phyloP scores from a whole-genome alignment of 2,329 filamentous ascomycete genomes.

The Ophiocordyceps robertsii region DNA sequence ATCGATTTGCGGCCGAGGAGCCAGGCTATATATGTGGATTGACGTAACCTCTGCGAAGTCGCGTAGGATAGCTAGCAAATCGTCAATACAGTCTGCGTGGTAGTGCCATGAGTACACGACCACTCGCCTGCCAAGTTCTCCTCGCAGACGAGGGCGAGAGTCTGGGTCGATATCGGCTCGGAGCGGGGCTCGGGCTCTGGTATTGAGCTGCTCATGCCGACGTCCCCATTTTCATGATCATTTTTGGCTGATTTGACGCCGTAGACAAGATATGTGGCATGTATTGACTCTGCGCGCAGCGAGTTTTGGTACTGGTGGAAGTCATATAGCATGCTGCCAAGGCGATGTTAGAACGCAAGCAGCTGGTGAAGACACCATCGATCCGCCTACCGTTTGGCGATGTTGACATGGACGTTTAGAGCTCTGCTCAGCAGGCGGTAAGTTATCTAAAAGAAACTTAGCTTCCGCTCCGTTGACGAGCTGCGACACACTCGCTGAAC shows the following conservation, averaged over 20 bases:
- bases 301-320: constrained; percentile 75
- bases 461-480: background rate
- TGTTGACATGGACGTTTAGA: constrained; percentile 71
- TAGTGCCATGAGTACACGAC: background rate
- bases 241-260: constrained; percentile 43
- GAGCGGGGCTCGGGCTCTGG: constrained; percentile 31
- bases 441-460: constrained; percentile 49
- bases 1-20: constrained; percentile 54
- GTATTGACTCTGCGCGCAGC: constrained; percentile 62
- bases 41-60: constrained; percentile 62
- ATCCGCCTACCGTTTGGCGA: constrained; percentile 63
- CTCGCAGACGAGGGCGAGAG: constrained; percentile 56
- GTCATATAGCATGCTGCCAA: constrained; percentile 69
- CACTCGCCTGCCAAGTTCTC: constrained; percentile 53
- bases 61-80: constrained; percentile 43
- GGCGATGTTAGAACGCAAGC: background rate
- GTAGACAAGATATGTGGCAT: constrained; percentile 84
- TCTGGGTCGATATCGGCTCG: constrained; percentile 39
- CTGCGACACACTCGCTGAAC: background rate
- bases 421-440: constrained; percentile 77
- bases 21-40: constrained; percentile 80
- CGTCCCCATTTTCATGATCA: constrained; percentile 41
- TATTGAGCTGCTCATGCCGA: constrained; percentile 57
- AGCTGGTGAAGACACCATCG: constrained; percentile 11
- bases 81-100: constrained; percentile 1